These are phyloP conservation scores for Podaxis sp. DNA, from an alignment of 768 basidiomycete species.

Conservation along the genomic window DNA sequence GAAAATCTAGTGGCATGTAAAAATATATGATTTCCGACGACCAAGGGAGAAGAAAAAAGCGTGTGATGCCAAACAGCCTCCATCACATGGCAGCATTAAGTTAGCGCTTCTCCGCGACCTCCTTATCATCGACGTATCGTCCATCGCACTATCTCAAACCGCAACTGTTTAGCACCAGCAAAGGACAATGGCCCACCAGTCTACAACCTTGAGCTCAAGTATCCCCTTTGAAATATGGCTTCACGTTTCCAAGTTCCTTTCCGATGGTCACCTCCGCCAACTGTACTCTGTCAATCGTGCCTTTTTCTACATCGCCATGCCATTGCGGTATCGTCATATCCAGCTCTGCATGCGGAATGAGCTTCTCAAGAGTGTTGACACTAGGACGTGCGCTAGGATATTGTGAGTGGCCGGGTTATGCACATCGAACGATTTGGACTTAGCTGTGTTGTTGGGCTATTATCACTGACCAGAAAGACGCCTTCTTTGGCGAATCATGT, in stretches of 20 bases:
- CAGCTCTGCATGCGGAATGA: neutral
- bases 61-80: too few relatives aligned
- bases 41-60: too few relatives aligned
- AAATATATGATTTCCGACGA: too few relatives aligned
- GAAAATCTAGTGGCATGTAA: too few relatives aligned
- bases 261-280: neutral
- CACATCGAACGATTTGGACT: too few relatives aligned
- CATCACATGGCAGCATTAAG: too few relatives aligned
- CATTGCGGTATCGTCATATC: neutral
- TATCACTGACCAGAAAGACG: neutral
- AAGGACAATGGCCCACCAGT: neutral
- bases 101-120: too few relatives aligned
- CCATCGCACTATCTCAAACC: too few relatives aligned
- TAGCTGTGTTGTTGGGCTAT: neutral
- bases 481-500: neutral
- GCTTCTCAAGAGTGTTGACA: too few relatives aligned
- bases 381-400: neutral
- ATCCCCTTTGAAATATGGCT: neutral
- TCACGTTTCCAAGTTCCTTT: neutral
- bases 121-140: too few relatives aligned
- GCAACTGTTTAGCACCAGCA: neutral
- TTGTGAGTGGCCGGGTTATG: neutral
- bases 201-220: neutral
- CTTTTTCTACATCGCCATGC: neutral
- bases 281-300: constrained; percentile 3